Evolutionary conservation across 345 rosid species (phyloP), one percentile per base, ranked within the genome.

Genomic region (Camelina hispida): DNA sequence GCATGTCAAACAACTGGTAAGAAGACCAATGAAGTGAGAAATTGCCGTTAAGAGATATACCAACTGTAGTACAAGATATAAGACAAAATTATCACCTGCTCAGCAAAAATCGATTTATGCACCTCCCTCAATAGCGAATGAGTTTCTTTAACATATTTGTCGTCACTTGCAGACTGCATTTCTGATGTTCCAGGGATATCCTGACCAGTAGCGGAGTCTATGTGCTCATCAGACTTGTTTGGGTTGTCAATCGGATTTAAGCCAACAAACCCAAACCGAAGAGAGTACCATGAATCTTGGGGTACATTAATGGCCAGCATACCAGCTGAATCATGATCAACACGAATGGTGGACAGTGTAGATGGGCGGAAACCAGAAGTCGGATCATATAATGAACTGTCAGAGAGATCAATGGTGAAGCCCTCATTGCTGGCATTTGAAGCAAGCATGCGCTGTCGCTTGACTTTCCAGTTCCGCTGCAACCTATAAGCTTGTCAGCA

Each of bases 391-490:
- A 85, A 44, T 20, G 90, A 84, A 77, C 75, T 88, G 75, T 92
- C 96, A 72, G 88, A 90, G 78, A 91, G 91, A 77, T 90, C 97
- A 79, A 94, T 75, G 23, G 89, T 85, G 86, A 94, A 94, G 34
- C 96, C 94, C 82, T 90, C 99, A 50, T 78, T 92, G 81, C 88
- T 80, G 48, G 93, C 78, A 58, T 82, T 79, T 73, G 82, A 71
- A 71, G 88, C 80, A 68, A 88, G 88, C 72, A 87, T 57, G 15
- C 97, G 95, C 83, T 85, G 97, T 77, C 97, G 86, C 79, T 95
- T 91, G 71, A 94, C 85, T 85, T 94, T 94, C 97, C 99, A 94
- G 79, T 91, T 94, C 83, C 85, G 92, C 97, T 95, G 99, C 91
- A 95, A 89, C 81, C 99, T 91, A 84, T 83, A 48, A 60, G 81